Base-by-base conservation (phyloP, 768 basidiomycete genomes). In the Boletus sp. region DNA sequence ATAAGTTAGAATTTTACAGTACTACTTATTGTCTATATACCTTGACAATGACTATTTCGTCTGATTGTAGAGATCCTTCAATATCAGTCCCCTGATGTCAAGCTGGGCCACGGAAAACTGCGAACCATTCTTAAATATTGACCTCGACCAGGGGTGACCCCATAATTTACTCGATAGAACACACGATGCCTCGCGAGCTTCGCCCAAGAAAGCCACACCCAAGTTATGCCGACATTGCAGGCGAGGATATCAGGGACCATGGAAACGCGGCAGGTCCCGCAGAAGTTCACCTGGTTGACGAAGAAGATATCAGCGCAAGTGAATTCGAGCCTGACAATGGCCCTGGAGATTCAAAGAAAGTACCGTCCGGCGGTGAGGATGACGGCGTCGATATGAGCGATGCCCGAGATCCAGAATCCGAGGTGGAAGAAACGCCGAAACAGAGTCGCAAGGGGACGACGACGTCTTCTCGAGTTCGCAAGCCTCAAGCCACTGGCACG, bases 181-280 rank as follows among this genome's bases (percentile, higher is more conserved):
- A 43, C 42, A 40, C 19, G 14, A 87, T 87, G 85, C 56, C 78
- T 15, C 77, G 83, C 34, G 67, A 79, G 44, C 74, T 87, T 40
- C 79, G 85, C 21, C 77, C 80, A 19, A 76, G 87, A 50, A 81
- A 77, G 50, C 71, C 75, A 21, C 76, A 73, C 41, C 76, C 75
- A 32, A 82, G 73, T 63, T 88, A 88, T 69, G 70, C 74, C 0
- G 57, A 61, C 25, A 25, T 3, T 21, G 68, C 72, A 33, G 72
- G 62, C 4, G 54, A 70, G 32, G 75, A 68, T 1, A 60, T 61
- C 27, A 70, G 75, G 19, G 69, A 70, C 37, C 58, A 47, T 7
- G 64, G 64, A 8, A 62, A 59, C 7, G 72, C 73, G 3, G 78
- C 75, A 5, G 78, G 75, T 1, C 77, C 78, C 17, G 80, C 83